Percentiles rank a stretch among this genome's conserved stretches.
Evolutionary conservation across 208 protist genomes (phyloP).

Genomic region (Tritrichomonas foetus): DNA sequence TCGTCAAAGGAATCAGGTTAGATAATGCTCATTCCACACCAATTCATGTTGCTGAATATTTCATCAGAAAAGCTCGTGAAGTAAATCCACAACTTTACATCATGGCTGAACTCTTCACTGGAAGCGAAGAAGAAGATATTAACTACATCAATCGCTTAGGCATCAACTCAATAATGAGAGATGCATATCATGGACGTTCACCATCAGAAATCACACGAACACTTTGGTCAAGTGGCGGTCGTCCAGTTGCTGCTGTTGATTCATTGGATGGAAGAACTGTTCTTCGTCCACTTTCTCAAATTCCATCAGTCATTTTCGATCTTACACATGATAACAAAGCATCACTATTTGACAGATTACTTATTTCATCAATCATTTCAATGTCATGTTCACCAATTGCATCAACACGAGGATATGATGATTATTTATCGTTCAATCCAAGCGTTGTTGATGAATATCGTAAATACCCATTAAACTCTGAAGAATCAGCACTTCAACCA

Average conservation of each 20-base stretch:
- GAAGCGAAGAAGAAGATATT: neutral
- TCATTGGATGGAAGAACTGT: neutral
- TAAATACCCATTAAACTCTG: neutral
- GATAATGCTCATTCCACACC: neutral
- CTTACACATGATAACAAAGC: neutral
- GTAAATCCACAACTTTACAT: neutral
- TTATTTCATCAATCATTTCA: neutral
- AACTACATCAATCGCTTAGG: neutral
- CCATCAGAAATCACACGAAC: neutral
- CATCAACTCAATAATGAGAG: neutral
- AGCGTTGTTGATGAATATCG: neutral
- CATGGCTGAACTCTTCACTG: neutral
- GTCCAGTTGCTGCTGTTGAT: neutral
- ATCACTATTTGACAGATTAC: neutral
- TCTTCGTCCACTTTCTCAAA: neutral
- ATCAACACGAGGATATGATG: neutral
- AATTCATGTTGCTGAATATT: neutral
- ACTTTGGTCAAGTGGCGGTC: neutral
- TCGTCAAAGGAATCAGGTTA: neutral
- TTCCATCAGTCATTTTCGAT: neutral
- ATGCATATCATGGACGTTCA: neutral
- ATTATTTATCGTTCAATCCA: neutral
- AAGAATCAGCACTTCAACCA: neutral
- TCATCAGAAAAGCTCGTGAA: neutral
- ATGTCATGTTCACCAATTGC: neutral